These are phyloP conservation scores for Penicillium sp. DNA, from an alignment of 2,329 filamentous ascomycete species.

Conservation along the genomic window DNA sequence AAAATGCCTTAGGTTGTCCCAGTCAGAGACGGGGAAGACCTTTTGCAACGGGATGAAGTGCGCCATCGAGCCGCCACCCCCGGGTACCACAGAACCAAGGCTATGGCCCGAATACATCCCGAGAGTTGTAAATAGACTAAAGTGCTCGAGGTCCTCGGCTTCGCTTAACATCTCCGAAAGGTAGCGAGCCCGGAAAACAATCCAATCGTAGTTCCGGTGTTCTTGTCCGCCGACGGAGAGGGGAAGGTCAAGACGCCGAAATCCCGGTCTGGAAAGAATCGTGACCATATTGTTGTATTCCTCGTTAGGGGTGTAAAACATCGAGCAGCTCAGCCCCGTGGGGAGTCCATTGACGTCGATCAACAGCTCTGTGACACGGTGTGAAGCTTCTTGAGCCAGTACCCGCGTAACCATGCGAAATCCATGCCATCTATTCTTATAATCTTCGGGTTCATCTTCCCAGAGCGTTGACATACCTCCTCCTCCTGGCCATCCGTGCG, in stretches of 20 bases:
- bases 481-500: slow-evolving; percentile 30
- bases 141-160: slow-evolving; percentile 1
- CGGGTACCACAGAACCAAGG: background rate
- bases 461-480: background rate
- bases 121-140: slow-evolving; percentile 1
- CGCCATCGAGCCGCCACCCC: background rate
- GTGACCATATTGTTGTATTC: slow-evolving; percentile 9
- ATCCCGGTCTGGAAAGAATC: slow-evolving; percentile 9
- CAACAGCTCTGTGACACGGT: slow-evolving; percentile 36
- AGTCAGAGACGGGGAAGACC: background rate
- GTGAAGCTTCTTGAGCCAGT: slow-evolving; percentile 22
- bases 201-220: background rate
- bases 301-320: slow-evolving; percentile 25
- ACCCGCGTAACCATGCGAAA: slow-evolving; percentile 30
- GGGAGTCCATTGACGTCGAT: slow-evolving; percentile 33
- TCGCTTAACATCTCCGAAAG: slow-evolving; percentile 1
- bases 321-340: slow-evolving; percentile 33
- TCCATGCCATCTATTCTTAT: slow-evolving; percentile 33
- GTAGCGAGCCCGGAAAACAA: slow-evolving; percentile 1
- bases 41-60: background rate
- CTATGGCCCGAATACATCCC: background rate
- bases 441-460: slow-evolving; percentile 6
- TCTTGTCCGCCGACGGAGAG: background rate
- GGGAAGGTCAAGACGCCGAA: slow-evolving; percentile 6
- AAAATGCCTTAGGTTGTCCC: background rate